Evolutionary conservation across 306 rosid genomes (phyloP).

Genomic region (Vigna trinervia): DNA sequence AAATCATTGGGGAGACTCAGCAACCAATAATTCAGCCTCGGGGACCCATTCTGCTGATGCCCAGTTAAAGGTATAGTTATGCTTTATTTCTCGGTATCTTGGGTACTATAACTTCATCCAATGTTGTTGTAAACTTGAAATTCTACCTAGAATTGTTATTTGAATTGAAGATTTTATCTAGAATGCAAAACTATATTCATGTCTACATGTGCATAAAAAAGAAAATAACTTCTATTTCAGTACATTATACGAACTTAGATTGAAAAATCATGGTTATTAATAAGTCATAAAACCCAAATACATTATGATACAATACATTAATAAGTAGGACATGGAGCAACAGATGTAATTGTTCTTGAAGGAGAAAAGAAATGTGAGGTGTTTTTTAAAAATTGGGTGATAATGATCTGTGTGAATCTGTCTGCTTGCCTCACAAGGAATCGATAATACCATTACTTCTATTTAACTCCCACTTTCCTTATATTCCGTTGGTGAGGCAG

Average conservation of each 20-base stretch:
- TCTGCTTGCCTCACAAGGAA: background rate
- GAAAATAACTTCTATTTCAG: background rate
- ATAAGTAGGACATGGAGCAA: background rate
- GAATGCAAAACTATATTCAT: background rate
- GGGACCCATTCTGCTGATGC: conserved; percentile 95
- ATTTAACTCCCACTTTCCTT: background rate
- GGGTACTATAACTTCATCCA: background rate
- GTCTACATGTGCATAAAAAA: background rate
- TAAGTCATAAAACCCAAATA: background rate
- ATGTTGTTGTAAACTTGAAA: background rate
- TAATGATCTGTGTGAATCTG: background rate
- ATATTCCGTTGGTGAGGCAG: background rate
- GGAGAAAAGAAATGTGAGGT: background rate
- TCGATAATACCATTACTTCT: background rate
- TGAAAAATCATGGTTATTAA: background rate
- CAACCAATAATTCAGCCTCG: conserved; percentile 81
- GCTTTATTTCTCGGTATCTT: conserved; percentile 13
- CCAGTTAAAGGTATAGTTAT: conserved; percentile 78
- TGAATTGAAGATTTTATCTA: background rate
- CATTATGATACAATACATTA: background rate
- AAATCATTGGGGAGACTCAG: conserved; percentile 94
- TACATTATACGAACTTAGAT: background rate
- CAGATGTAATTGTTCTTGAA: background rate
- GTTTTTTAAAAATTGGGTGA: background rate
- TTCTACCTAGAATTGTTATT: background rate